These are phyloP conservation scores for Penicillium subrubescens DNA, from an alignment of 495 filamentous ascomycete species.

Conservation along the genomic window DNA sequence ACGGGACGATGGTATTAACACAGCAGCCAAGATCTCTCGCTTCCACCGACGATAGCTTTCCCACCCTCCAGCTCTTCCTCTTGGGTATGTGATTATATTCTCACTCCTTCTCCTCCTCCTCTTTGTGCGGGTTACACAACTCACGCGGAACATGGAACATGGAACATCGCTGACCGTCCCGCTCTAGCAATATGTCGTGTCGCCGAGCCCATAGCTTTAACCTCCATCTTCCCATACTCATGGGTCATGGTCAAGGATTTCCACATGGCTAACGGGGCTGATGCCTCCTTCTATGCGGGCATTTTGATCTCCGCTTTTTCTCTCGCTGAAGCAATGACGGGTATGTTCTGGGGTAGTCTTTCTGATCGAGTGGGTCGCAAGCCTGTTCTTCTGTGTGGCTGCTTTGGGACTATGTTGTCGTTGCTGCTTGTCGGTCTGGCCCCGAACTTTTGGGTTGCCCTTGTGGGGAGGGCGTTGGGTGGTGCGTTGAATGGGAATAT, in stretches of 20 bases:
- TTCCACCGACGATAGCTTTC: slow-evolving; percentile 56
- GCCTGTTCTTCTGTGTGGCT: slow-evolving; percentile 77
- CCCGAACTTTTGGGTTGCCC: slow-evolving; percentile 74
- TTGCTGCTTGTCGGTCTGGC: slow-evolving; percentile 83
- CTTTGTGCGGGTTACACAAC: background rate
- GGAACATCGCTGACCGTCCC: background rate
- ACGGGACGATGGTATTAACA: slow-evolving; percentile 56
- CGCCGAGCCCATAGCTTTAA: slow-evolving; percentile 86
- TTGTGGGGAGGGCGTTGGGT: slow-evolving; percentile 72
- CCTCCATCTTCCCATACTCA: slow-evolving; percentile 86
- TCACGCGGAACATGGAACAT: background rate
- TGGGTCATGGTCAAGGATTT: slow-evolving; percentile 80
- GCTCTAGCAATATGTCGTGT: slow-evolving; percentile 69
- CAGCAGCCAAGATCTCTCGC: slow-evolving; percentile 44
- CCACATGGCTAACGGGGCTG: slow-evolving; percentile 62
- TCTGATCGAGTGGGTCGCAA: slow-evolving; percentile 85
- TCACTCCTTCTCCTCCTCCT: background rate
- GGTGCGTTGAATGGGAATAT: slow-evolving; percentile 86
- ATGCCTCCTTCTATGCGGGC: slow-evolving; percentile 83
- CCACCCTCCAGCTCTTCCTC: slow-evolving; percentile 73
- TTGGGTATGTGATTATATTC: slow-evolving; percentile 55
- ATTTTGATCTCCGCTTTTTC: slow-evolving; percentile 84
- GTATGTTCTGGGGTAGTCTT: slow-evolving; percentile 82
- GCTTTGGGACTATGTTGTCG: slow-evolving; percentile 76
- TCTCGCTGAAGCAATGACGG: slow-evolving; percentile 76